Evolutionary conservation across 177 flowering plant genomes (phyloP).

Genomic region (Vitis hybrid): DNA sequence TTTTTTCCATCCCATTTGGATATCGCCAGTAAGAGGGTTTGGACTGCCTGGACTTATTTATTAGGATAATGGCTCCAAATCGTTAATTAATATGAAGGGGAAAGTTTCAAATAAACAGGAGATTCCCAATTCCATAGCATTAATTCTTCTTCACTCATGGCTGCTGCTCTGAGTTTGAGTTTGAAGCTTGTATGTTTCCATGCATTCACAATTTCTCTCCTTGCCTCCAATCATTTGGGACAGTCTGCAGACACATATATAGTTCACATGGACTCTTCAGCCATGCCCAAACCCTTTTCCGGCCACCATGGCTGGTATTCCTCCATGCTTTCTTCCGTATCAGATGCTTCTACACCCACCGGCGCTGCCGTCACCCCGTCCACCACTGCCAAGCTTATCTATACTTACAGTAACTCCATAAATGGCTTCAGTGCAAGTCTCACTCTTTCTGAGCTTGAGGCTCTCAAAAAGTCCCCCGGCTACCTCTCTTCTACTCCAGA

Average conservation of each 20-base stretch:
- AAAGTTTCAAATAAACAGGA: background rate
- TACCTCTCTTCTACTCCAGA: slow-evolving; percentile 20
- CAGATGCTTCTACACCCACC: background rate
- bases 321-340: slow-evolving; percentile 19
- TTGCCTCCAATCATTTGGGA: background rate
- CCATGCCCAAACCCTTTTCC: slow-evolving; percentile 25
- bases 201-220: background rate
- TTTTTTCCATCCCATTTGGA: too few relatives aligned
- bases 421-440: slow-evolving; percentile 33
- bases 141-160: slow-evolving; percentile 2
- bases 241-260: slow-evolving; percentile 10
- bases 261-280: slow-evolving; percentile 26
- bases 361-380: background rate
- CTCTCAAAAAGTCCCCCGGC: slow-evolving; percentile 20
- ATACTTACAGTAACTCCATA: slow-evolving; percentile 18
- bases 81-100: too few relatives aligned
- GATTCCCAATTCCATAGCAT: too few relatives aligned
- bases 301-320: slow-evolving; percentile 22
- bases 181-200: background rate
- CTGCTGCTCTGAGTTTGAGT: background rate
- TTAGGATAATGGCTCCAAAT: too few relatives aligned
- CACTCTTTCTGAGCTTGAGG: slow-evolving; percentile 19
- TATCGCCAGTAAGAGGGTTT: too few relatives aligned
- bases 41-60: too few relatives aligned
- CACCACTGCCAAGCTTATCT: slow-evolving; percentile 17